A percentile compares a stretch with the other conserved stretches of the same genome.
Evolutionary conservation across 1,284 basidiomycete genomes (phyloP).

Genomic region (Tetrapyrgos nigripes): DNA sequence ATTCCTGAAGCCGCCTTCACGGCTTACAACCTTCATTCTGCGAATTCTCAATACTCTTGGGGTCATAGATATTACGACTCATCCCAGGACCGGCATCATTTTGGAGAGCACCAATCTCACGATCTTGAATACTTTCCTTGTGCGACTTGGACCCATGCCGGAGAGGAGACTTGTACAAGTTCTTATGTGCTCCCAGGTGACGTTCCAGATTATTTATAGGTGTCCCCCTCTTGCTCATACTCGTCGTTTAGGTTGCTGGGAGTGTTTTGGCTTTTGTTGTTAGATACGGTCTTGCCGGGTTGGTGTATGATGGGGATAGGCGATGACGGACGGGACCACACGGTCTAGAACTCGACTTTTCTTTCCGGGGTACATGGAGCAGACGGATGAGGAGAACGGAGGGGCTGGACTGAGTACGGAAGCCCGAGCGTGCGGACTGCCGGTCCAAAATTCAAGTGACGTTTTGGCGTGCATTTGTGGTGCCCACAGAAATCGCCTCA

Average conservation of each 20-base stretch:
- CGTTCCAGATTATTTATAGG: conserved; percentile 19
- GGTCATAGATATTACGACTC: conserved; percentile 69
- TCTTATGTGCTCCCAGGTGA: conserved; percentile 77
- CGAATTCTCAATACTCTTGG: conserved; percentile 64
- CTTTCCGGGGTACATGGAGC: not conserved
- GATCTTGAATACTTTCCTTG: conserved; percentile 83
- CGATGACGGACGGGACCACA: conserved; percentile 55
- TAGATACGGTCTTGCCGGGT: conserved; percentile 85
- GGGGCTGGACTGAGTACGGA: not conserved
- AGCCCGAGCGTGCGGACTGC: not conserved
- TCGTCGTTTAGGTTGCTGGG: conserved; percentile 58
- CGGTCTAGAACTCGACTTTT: not conserved
- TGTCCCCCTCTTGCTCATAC: conserved; percentile 14
- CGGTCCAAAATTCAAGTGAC: too few species aligned
- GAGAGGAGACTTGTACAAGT: conserved; percentile 79
- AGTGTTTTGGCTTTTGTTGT: conserved; percentile 83
- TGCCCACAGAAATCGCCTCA: too few species aligned
- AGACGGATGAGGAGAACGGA: not conserved
- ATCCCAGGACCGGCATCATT: conserved; percentile 62
- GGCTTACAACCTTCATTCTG: conserved; percentile 60
- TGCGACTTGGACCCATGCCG: conserved; percentile 80
- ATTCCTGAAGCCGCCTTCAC: conserved; percentile 65
- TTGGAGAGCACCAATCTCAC: conserved; percentile 85
- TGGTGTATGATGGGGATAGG: conserved; percentile 91
- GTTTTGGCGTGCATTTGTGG: too few species aligned